Base-by-base conservation (phyloP, 495 filamentous ascomycete genomes). In the Penicillium robsamsonii region DNA sequence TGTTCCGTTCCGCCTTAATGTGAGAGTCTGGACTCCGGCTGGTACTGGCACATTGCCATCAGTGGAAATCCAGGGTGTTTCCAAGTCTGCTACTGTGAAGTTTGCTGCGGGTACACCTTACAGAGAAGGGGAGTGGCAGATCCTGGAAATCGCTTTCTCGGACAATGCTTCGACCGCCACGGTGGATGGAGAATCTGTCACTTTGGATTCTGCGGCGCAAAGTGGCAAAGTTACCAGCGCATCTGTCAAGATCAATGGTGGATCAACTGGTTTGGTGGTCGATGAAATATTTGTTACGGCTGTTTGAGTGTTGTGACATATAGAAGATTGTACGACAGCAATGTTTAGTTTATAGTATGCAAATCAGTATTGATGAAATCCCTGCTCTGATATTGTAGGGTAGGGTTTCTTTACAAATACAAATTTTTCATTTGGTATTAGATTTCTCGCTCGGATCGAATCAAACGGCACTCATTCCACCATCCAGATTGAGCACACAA, bases 401-500 rank as follows among this genome's bases (percentile, higher is more conserved):
- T 37, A 37, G 1, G 33, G 1, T 5, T 15, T 37, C 13, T 15
- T 15, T 49, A 37, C 29, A 49, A 49, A 8, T 49, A 47, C 25
- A 18, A 8, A 18, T 49, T 5, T 8, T 24, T 15, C 18, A 24
- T 33, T 33, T 50, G 12, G 1, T 46, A 45, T 25, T 33, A 41
- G 7, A 18, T 27, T 2, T 17, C 30, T 29, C 15, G 13, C 5
- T 8, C 25, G 17, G 5, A 41, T 18, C 63, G 64, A 24, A 33
- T 33, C 10, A 89, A 18, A 79, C 72, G 13, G 87, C 88, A 62
- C 89, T 91, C 51, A 92, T 63, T 1, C 91, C 91, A 17, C 91
- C 91, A 67, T 95, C 91, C n/a, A 96, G 77, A 62, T 90, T 92
- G 9, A 96, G 77, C 25, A 92, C 80, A 71, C 89, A 92, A 53